A percentile compares a stretch with the other conserved stretches of the same genome.
These are phyloP conservation scores for Perkinsus olseni DNA, from an alignment of 169 alveolate genomes.

Conservation along the genomic window DNA sequence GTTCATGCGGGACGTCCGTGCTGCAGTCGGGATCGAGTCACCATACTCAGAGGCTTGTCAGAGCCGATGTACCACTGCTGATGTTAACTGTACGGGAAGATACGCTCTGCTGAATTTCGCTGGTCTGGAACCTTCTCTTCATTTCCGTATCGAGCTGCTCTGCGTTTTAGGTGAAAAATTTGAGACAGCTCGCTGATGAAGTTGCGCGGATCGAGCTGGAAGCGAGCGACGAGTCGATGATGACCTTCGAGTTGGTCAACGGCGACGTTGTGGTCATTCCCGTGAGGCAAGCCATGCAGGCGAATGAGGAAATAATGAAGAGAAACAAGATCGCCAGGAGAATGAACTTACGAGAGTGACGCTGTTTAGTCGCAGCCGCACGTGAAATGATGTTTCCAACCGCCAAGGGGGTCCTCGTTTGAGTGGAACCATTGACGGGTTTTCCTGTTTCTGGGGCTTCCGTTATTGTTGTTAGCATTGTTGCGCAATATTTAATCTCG, in stretches of 20 bases:
- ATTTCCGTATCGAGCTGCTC: neutral
- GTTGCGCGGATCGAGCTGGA: neutral
- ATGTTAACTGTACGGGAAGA: too few relatives aligned
- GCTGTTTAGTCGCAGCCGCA: neutral
- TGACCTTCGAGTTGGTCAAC: neutral
- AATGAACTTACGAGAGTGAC: neutral
- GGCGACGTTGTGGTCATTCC: neutral
- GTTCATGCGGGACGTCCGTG: too few relatives aligned
- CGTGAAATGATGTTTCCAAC: neutral
- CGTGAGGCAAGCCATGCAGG: neutral
- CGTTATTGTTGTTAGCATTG: neutral
- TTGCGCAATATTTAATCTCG: neutral
- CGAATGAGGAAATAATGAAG: neutral
- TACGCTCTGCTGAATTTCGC: too few relatives aligned
- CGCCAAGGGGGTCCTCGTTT: too few relatives aligned
- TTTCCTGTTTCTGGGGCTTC: neutral
- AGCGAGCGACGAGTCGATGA: neutral
- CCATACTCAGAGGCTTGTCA: too few relatives aligned
- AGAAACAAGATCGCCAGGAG: neutral
- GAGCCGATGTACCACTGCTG: too few relatives aligned
- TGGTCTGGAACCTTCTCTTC: too few relatives aligned
- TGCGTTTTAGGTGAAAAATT: neutral
- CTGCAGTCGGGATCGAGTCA: too few relatives aligned
- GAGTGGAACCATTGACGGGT: neutral
- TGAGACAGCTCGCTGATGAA: neutral